Base-by-base conservation (phyloP, 768 basidiomycete species). In the Panaeolus cyanescens region DNA sequence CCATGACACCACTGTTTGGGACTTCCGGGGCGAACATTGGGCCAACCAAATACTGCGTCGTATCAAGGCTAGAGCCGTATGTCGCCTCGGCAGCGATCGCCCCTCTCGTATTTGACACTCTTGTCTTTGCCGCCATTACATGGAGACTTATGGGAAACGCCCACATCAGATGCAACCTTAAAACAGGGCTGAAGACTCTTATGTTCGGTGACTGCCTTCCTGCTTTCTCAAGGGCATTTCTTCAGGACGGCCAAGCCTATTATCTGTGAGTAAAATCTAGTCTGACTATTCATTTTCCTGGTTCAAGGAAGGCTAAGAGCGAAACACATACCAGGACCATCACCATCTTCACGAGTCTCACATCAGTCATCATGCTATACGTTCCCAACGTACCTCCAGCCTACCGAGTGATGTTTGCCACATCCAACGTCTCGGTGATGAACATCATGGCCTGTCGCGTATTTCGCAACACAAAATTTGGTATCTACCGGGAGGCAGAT, bases 251-350 rank as follows among this genome's bases (percentile, higher is more conserved):
- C 0, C 75, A 75, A 61, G 59, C 61, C 8, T 77, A 76, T 56
- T 77, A 74, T 56, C 32, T 74, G 77, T 77, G 56, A 33, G 74
- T 70, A 7, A n/a, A n/a, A n/a, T n/a, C n/a, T n/a, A n/a, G n/a
- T n/a, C n/a, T n/a, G n/a, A n/a, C n/a, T n/a, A n/a, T n/a, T n/a
- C n/a, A n/a, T n/a, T n/a, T n/a, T n/a, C n/a, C n/a, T n/a, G n/a
- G n/a, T n/a, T n/a, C n/a, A n/a, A n/a, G n/a, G n/a, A n/a, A n/a
- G n/a, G n/a, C n/a, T n/a, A n/a, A n/a, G n/a, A n/a, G n/a, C n/a
- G 5, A 12, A 13, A 5, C 5, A 13, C 12, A 37, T 3, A 3
- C n/a, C 39, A 40, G 39, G n/a, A 40, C 39, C 8, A 40, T 20
- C 10, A 40, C 39, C 39, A 20, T 40, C 10, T 40, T 40, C 22